These are phyloP conservation scores for Zelopaecilomyces penicillatus DNA, from an alignment of 2,329 filamentous ascomycete genomes.

Conservation along the genomic window DNA sequence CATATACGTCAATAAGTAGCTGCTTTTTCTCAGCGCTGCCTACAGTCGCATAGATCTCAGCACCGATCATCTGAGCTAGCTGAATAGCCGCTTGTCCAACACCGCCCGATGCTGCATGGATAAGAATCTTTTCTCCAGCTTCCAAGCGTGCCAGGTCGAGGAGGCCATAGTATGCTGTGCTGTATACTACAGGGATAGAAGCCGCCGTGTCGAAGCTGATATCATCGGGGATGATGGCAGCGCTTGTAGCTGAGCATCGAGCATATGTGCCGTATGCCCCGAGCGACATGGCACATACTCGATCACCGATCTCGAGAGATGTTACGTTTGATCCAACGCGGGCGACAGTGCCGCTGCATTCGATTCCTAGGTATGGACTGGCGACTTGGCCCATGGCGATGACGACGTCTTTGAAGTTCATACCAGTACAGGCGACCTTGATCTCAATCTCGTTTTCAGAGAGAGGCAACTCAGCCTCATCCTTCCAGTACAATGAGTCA, in stretches of 20 bases:
- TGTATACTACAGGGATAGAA: slow-evolving; percentile 31
- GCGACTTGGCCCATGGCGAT: slow-evolving; percentile 32
- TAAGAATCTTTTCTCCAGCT: slow-evolving; percentile 29
- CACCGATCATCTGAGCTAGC: slow-evolving; percentile 28
- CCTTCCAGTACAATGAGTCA: slow-evolving; percentile 33
- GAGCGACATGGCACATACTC: slow-evolving; percentile 49
- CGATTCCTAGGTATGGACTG: slow-evolving; percentile 28
- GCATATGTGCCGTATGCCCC: slow-evolving; percentile 26
- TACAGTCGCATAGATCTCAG: slow-evolving; percentile 35
- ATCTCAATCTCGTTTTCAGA: slow-evolving; percentile 32
- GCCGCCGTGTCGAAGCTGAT: slow-evolving; percentile 31
- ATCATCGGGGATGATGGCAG: slow-evolving; percentile 28
- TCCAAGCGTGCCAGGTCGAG: slow-evolving; percentile 29
- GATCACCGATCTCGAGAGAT: slow-evolving; percentile 60
- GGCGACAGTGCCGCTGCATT: slow-evolving; percentile 31
- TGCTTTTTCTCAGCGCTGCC: slow-evolving; percentile 27
- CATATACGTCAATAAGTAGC: slow-evolving; percentile 28
- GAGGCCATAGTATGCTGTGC: slow-evolving; percentile 33
- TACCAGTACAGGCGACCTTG: slow-evolving; percentile 32
- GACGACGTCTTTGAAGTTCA: slow-evolving; percentile 40
- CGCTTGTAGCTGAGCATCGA: slow-evolving; percentile 23
- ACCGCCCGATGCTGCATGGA: slow-evolving; percentile 30
- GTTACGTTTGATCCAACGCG: slow-evolving; percentile 52
- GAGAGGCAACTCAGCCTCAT: slow-evolving; percentile 21
- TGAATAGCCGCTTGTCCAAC: slow-evolving; percentile 33